Percentiles rank a stretch among this genome's conserved stretches.
phyloP scores from a whole-genome alignment of 2,329 filamentous ascomycete species.

The Fusarium aywerte region DNA sequence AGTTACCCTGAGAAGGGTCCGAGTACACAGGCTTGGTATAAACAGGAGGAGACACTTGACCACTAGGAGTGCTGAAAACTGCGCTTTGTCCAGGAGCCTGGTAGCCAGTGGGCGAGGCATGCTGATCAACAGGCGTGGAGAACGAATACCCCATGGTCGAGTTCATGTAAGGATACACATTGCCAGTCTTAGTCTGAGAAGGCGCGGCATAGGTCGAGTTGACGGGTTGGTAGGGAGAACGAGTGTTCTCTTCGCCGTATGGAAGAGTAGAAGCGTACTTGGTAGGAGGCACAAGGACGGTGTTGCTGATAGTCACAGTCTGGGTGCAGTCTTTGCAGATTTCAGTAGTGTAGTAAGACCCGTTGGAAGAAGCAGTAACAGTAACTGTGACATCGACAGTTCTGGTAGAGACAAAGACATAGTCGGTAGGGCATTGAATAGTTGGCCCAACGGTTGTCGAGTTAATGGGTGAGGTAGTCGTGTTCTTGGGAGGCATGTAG shows the following conservation, averaged over 20 bases:
- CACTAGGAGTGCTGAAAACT: constrained; percentile 12
- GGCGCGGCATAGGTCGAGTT: constrained; percentile 23
- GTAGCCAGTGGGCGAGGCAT: constrained; percentile 11
- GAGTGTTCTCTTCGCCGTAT: constrained; percentile 19
- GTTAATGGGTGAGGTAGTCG: constrained; percentile 19
- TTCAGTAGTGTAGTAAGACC: constrained; percentile 32
- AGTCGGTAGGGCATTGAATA: constrained; percentile 40
- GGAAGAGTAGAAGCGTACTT: constrained; percentile 29
- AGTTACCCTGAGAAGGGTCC: constrained; percentile 21
- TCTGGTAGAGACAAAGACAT: constrained; percentile 46
- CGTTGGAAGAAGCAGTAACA: constrained; percentile 47
- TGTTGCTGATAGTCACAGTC: constrained; percentile 17
- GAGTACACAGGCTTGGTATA: constrained; percentile 30
- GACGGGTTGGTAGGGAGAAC: constrained; percentile 14
- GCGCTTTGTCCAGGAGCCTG: constrained; percentile 9
- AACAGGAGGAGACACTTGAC: constrained; percentile 21
- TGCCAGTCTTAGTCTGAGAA: constrained; percentile 16
- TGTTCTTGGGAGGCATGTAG: constrained; percentile 24
- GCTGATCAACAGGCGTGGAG: constrained; percentile 13
- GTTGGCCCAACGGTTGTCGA: constrained; percentile 17
- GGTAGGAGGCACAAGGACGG: constrained; percentile 20
- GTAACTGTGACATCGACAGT: constrained; percentile 52
- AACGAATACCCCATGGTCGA: constrained; percentile 26
- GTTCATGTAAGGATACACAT: constrained; percentile 32
- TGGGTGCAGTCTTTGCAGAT: constrained; percentile 25